phyloP scores from a whole-genome alignment of 1,139 yeast genomes.

The Saccharomyces hybrid region DNA sequence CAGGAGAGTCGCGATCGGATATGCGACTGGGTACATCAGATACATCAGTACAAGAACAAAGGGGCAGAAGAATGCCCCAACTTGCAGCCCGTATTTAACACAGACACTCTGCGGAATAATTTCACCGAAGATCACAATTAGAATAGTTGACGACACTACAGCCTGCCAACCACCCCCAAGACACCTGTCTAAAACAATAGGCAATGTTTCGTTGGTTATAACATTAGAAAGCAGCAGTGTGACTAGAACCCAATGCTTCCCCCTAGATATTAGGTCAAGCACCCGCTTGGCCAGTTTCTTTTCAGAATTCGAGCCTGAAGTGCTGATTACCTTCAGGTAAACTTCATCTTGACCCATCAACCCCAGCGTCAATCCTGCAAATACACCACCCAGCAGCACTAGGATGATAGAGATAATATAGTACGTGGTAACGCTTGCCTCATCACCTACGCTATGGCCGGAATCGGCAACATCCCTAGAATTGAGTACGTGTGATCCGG shows the following conservation, averaged over 20 bases:
- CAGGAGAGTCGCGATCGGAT: slow-evolving; percentile 75
- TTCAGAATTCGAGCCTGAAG: slow-evolving; percentile 48
- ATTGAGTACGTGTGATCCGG: slow-evolving; percentile 11
- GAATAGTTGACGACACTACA: slow-evolving; percentile 82
- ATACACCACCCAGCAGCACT: slow-evolving; percentile 87
- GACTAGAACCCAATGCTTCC: slow-evolving; percentile 97
- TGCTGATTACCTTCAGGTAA: slow-evolving; percentile 58
- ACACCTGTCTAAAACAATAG: slow-evolving; percentile 85
- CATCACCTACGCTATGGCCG: background rate
- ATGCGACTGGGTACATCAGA: slow-evolving; percentile 83
- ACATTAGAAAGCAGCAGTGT: slow-evolving; percentile 81
- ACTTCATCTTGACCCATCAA: slow-evolving; percentile 98
- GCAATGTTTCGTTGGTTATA: slow-evolving; percentile 90
- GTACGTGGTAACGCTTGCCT: slow-evolving; percentile 18
- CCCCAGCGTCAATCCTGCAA: slow-evolving; percentile 91
- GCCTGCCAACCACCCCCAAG: slow-evolving; percentile 98
- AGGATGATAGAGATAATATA: slow-evolving; percentile 51
- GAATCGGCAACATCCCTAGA: background rate
- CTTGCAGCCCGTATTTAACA: slow-evolving; percentile 85
- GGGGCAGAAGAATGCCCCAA: slow-evolving; percentile 87
- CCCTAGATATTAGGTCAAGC: slow-evolving; percentile 60
- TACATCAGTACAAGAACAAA: slow-evolving; percentile 83
- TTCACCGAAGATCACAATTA: slow-evolving; percentile 92
- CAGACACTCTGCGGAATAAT: slow-evolving; percentile 91
- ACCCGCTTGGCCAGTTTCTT: slow-evolving; percentile 68